Conservation (phyloP, 192 early-diverging fungal genomes). For the Linnemannia hyalina region DNA sequence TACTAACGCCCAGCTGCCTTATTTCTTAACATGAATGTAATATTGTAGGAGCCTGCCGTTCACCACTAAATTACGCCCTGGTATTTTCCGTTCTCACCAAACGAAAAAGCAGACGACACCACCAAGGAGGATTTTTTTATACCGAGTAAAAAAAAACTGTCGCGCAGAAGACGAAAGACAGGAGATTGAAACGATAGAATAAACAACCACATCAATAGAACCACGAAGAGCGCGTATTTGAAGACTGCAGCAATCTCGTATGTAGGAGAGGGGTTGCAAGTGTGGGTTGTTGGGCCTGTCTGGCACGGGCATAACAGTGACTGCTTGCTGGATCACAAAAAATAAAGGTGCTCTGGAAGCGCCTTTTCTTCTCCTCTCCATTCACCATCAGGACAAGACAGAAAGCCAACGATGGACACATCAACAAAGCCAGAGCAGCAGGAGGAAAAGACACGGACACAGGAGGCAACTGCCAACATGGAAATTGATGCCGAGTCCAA, state of each 20-base stretch:
- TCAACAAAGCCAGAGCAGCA: constrained; percentile 3
- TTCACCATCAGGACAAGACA: neutral
- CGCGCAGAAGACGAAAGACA: neutral
- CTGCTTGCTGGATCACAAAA: neutral
- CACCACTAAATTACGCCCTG: constrained; percentile 13
- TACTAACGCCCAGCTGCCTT: neutral
- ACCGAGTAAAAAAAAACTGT: neutral
- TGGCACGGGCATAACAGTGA: neutral
- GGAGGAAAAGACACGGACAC: neutral
- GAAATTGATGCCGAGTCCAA: constrained; percentile 1
- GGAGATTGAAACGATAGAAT: constrained; percentile 4
- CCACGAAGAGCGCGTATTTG: neutral
- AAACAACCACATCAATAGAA: neutral
- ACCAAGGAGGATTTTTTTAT: neutral
- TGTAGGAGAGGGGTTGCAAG: neutral
- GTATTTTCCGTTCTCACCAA: neutral
- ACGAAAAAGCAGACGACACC: neutral
- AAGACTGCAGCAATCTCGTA: neutral
- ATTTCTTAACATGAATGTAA: neutral
- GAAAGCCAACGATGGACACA: neutral
- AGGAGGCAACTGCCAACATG: neutral
- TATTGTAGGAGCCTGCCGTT: constrained; percentile 26
- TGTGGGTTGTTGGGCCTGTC: neutral
- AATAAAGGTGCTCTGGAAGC: neutral
- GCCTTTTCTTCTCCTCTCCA: neutral